Base-by-base conservation (phyloP, 2,329 filamentous ascomycete species). In the Botrytis byssoidea region DNA sequence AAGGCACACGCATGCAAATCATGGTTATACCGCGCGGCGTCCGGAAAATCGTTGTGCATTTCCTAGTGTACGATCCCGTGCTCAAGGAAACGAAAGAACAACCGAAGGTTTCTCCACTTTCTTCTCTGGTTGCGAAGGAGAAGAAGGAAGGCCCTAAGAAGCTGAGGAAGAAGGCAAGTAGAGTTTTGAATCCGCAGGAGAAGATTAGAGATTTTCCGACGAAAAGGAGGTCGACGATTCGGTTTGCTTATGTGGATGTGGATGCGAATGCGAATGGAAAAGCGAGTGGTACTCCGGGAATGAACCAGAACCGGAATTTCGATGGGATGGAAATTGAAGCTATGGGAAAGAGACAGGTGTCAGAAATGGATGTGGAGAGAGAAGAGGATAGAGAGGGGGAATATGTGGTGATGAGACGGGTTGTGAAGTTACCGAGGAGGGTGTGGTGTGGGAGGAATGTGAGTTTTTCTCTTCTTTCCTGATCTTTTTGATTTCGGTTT, bases 1-100 rank as follows among this genome's bases (percentile, higher is more conserved):
- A 75, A 25, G 77, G 77, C 42, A 73, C 73, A 1, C 42, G 74
- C 3, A 76, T 74, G 74, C 67, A 74, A 55, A 73, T 77, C 4
- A 71, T 78, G 22, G 46, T 65, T 2, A 51, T 78, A 3, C 75
- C 74, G 0, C 69, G 51, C 37, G 74, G 73, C n/a, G 70, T 71
- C 12, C 63, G 72, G 1, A 72, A 40, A 16, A 37, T 78, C 6
- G 42, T 72, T 0, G 32, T 72, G 9, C 25, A 44, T 77, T 29
- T 75, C 57, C 42, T 77, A 51, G 74, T 69, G 46, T 67, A 32
- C 7, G 55, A 70, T 46, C 66, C 66, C 1, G 9, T 32, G 20
- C 35, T n/a, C 0, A 57, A 42, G 37, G 16, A 25, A 5, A 3
- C 7, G 16, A 4, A n/a, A 14, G 22, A 37, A 37, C 1, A 37